phyloP scores from a whole-genome alignment of 169 alveolate species.

The Fabrea salina region DNA sequence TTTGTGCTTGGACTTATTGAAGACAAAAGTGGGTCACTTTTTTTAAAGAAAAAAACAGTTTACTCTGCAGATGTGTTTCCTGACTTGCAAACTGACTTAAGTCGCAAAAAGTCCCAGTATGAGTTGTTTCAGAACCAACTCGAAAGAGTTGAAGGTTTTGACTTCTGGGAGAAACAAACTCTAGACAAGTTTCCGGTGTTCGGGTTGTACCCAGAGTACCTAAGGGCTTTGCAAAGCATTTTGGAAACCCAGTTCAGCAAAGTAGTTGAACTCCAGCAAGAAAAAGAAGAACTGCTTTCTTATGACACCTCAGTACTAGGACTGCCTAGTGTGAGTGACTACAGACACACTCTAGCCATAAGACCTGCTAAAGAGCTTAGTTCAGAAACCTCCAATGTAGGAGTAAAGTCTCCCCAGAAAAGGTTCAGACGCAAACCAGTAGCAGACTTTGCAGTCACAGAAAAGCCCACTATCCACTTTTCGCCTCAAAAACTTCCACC shows the following conservation, averaged over 20 bases:
- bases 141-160: neutral
- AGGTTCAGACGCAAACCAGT: too few species aligned
- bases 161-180: neutral
- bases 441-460: too few species aligned
- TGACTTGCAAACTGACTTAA: neutral
- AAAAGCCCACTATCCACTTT: too few species aligned
- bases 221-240: neutral
- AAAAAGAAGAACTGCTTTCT: constrained; percentile 17
- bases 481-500: too few species aligned
- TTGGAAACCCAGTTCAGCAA: neutral
- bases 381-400: too few species aligned
- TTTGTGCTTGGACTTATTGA: neutral
- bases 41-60: neutral
- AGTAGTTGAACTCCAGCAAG: neutral
- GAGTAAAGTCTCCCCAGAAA: too few species aligned
- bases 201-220: neutral
- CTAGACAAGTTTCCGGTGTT: neutral
- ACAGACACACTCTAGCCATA: neutral
- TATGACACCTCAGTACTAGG: neutral
- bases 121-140: neutral
- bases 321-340: neutral
- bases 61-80: constrained; percentile 14
- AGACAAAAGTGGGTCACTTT: neutral
- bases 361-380: too few species aligned
- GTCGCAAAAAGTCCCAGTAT: too few species aligned